Evolutionary conservation across 2,329 filamentous ascomycete genomes (phyloP).

Genomic region (Aspergillus sp.): DNA sequence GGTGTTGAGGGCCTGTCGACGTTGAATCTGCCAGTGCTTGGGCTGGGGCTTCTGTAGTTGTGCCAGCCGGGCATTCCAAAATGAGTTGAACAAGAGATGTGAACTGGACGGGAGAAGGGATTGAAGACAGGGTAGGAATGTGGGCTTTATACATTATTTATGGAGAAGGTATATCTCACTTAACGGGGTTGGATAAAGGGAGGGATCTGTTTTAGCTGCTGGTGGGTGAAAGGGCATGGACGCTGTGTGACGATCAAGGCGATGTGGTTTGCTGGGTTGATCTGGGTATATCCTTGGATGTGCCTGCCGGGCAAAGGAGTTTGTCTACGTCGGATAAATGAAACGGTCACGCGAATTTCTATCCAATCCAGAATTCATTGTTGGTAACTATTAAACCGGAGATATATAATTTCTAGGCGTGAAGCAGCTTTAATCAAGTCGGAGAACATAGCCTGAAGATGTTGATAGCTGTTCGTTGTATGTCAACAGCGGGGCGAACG

Average conservation of each 20-base stretch:
- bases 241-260: constrained; percentile 5
- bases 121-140: not conserved
- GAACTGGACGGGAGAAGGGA: not conserved
- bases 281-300: not conserved
- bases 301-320: not conserved
- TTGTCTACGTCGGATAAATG: not conserved
- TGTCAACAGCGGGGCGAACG: constrained; percentile 40
- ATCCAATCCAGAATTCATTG: not conserved
- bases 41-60: not conserved
- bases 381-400: not conserved
- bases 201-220: not conserved
- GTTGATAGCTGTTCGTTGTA: constrained; percentile 36
- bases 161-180: not conserved
- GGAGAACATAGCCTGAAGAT: constrained; percentile 38
- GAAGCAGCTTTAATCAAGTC: constrained; percentile 14
- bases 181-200: not conserved
- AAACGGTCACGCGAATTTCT: not conserved
- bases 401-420: not conserved
- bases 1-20: not conserved
- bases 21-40: not conserved
- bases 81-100: not conserved
- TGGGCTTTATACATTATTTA: not conserved
- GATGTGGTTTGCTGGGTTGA: constrained; percentile 9
- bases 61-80: not conserved
- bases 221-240: not conserved